phyloP scores from a whole-genome alignment of 1,139 yeast species.

The Sugiyamaella xylanicola region DNA sequence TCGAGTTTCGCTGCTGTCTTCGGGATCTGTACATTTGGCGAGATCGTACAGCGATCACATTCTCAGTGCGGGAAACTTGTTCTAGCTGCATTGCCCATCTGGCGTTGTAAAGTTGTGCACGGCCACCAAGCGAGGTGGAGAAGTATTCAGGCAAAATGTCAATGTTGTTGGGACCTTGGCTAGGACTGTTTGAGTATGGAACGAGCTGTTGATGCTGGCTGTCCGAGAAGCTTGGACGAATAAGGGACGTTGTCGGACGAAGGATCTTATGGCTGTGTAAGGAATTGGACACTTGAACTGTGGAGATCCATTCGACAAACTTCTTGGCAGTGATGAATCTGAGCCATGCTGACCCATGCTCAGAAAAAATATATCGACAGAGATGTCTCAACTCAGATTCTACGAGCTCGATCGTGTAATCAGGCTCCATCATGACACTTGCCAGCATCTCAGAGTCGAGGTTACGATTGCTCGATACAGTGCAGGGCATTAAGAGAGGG shows the following conservation, averaged over 20 bases:
- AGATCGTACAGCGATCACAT: slow-evolving; percentile 22
- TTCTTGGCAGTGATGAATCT: slow-evolving; percentile 36
- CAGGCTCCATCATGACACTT: slow-evolving; percentile 36
- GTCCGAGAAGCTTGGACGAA: neutral
- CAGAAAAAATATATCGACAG: slow-evolving; percentile 34
- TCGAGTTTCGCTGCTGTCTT: slow-evolving; percentile 1
- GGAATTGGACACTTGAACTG: slow-evolving; percentile 15
- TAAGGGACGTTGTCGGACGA: neutral
- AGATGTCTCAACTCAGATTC: slow-evolving; percentile 32
- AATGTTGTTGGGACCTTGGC: neutral
- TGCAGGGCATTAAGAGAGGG: slow-evolving; percentile 31
- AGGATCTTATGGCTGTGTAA: slow-evolving; percentile 12
- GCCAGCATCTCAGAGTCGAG: slow-evolving; percentile 35
- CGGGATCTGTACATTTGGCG: slow-evolving; percentile 9
- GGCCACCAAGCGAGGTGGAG: slow-evolving; percentile 19
- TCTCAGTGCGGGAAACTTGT: slow-evolving; percentile 33
- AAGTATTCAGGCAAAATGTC: slow-evolving; percentile 18
- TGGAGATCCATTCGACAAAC: slow-evolving; percentile 33
- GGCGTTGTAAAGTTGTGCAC: slow-evolving; percentile 35
- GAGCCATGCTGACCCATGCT: slow-evolving; percentile 38
- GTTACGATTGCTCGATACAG: slow-evolving; percentile 31
- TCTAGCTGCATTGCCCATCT: slow-evolving; percentile 37
- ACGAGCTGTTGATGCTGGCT: slow-evolving; percentile 12
- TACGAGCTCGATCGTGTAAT: slow-evolving; percentile 31
- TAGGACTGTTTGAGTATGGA: slow-evolving; percentile 5